Evolutionary conservation across 2,329 filamentous ascomycete species (phyloP).

Genomic region (Botrytis medusae): DNA sequence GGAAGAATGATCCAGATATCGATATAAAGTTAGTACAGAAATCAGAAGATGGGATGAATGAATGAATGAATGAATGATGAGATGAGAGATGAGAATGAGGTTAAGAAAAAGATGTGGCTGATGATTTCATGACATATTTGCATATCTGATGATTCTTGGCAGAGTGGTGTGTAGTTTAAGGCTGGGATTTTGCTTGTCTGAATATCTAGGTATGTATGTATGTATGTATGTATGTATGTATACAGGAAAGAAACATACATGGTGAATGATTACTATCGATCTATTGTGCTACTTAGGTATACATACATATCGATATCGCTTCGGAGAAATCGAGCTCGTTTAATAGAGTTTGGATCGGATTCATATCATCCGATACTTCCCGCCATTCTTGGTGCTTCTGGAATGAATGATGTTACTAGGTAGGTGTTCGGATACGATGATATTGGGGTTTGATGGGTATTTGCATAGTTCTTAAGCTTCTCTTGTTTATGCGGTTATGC

Average conservation of each 20-base stretch:
- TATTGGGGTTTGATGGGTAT: neutral
- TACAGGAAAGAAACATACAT: too few species aligned
- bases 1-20: too few species aligned
- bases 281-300: too few species aligned
- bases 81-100: neutral
- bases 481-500: neutral
- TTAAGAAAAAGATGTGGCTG: slow-evolving; percentile 1
- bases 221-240: too few species aligned
- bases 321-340: neutral
- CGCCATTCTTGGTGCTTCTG: neutral
- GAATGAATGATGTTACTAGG: neutral
- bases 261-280: too few species aligned
- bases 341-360: neutral
- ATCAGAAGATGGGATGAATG: neutral
- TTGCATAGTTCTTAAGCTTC: neutral
- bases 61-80: too few species aligned
- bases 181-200: neutral
- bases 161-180: neutral
- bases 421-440: neutral
- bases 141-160: neutral
- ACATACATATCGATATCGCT: neutral
- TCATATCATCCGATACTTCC: neutral
- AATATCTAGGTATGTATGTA: neutral
- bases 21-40: neutral
- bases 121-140: neutral